phyloP scores from a whole-genome alignment of 306 rosid genomes.

The Dalbergia oliveri region DNA sequence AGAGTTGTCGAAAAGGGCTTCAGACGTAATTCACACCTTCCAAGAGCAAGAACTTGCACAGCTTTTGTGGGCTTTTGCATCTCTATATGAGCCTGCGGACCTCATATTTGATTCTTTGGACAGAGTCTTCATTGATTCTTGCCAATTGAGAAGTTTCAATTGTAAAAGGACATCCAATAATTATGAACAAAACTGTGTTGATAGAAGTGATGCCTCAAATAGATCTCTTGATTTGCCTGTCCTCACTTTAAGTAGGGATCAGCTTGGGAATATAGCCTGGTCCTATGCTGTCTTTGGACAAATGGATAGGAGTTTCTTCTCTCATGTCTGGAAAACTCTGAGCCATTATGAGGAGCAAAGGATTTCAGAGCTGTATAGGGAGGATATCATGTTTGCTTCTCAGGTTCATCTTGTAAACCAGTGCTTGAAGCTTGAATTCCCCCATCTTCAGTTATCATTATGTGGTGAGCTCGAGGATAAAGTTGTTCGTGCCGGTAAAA shows the following conservation, averaged over 20 bases:
- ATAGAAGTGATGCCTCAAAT: constrained; percentile 46
- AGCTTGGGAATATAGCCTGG: constrained; percentile 89
- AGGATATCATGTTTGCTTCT: constrained; percentile 90
- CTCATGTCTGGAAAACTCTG: constrained; percentile 71
- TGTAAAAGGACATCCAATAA: constrained; percentile 42
- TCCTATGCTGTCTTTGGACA: constrained; percentile 91
- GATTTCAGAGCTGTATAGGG: constrained; percentile 84
- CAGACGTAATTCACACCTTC: constrained; percentile 74
- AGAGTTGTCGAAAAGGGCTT: constrained; percentile 71
- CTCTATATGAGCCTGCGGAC: constrained; percentile 76
- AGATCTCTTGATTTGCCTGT: constrained; percentile 56
- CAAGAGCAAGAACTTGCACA: constrained; percentile 95
- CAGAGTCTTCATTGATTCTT: constrained; percentile 50
- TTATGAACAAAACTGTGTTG: constrained; percentile 46
- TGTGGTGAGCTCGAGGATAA: constrained; percentile 69
- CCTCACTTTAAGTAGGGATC: constrained; percentile 72
- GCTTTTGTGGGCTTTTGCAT: constrained; percentile 94
- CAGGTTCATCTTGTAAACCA: constrained; percentile 86
- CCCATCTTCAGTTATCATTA: constrained; percentile 77
- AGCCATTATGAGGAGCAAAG: constrained; percentile 74
- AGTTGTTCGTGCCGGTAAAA: constrained; percentile 68
- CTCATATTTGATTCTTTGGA: constrained; percentile 77
- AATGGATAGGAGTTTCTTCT: constrained; percentile 72
- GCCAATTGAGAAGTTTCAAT: constrained; percentile 56
- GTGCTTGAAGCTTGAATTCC: constrained; percentile 88